Percentiles rank a stretch among this genome's conserved stretches.
phyloP scores from a whole-genome alignment of 169 alveolate genomes.

The Condylostoma magnum region DNA sequence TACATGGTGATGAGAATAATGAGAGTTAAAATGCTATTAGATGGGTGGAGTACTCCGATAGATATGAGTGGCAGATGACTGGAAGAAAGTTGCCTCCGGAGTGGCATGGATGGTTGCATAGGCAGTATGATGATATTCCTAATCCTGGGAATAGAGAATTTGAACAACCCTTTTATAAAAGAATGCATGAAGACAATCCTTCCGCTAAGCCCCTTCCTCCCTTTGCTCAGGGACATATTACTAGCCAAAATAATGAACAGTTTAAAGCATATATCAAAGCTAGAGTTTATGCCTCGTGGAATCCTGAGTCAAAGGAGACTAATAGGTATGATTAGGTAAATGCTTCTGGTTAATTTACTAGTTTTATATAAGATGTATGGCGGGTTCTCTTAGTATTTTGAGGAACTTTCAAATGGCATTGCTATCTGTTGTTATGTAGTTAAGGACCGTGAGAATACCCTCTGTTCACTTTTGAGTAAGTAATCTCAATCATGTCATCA shows the following conservation, averaged over 20 bases:
- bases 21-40: neutral
- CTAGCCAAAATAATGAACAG: neutral
- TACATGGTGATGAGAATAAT: slow-evolving; percentile 27
- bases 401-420: too few species aligned
- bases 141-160: slow-evolving; percentile 27
- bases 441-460: too few species aligned
- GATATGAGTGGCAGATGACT: neutral
- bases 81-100: slow-evolving; percentile 31
- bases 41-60: slow-evolving; percentile 33
- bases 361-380: too few species aligned
- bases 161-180: slow-evolving; percentile 15
- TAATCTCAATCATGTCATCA: too few species aligned
- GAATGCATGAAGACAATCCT: slow-evolving; percentile 16
- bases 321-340: slow-evolving; percentile 22
- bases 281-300: slow-evolving; percentile 16
- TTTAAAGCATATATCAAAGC: neutral
- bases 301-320: neutral
- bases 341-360: too few species aligned
- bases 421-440: too few species aligned
- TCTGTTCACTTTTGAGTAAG: too few species aligned
- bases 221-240: neutral
- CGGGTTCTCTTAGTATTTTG: too few species aligned
- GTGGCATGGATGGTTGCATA: slow-evolving; percentile 36
- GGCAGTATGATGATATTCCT: slow-evolving; percentile 19
- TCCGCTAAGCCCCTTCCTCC: slow-evolving; percentile 3